Base-by-base conservation (phyloP, 2,329 filamentous ascomycete genomes). In the Nigrospora sphaerica region DNA sequence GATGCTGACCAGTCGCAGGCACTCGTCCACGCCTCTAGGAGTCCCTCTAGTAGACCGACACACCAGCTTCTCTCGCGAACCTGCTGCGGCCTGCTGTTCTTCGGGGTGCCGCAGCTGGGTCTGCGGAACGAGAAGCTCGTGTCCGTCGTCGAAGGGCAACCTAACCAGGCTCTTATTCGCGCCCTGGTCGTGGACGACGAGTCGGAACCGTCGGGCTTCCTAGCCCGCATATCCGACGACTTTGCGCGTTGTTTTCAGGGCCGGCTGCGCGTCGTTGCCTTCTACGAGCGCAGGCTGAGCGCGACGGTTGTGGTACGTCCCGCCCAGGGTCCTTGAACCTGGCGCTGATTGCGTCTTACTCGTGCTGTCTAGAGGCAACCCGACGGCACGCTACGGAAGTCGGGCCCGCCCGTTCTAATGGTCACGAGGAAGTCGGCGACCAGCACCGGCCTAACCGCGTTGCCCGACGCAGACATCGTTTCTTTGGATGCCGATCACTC, bases 61-160 rank as follows among this genome's bases (percentile, higher is more conserved):
- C 31, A 39, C 1, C 47, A 51, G 9, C 17, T 35, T 6, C 11
- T 57, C 3, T 52, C 43, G 10, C 47, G 51, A 18, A 47, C 56
- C 1, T 57, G 51, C 19, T 54, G 48, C 35, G 55, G 54, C 11
- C 18, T 60, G 37, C n/a, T 62, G 12, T 54, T 62, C 32, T 62
- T 62, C 36, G 58, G 58, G 12, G 56, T 62, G 10, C 59, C 58
- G 7, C 59, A 63, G 12, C 52, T 53, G 18, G 57, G 59, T 2
- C 43, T 60, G 12, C 45, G 52, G 31, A 53, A 58, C 33, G 23
- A 51, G 4, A 50, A 52, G 28, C 41, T 62, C 16, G 34, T 32
- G 12, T 51, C 42, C 17, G 34, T 62, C 17, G 54, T 60, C 0
- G 40, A 46, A 17, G 54, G 54, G 4, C 50, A 56, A 32, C 57